phyloP scores from a whole-genome alignment of 805 yeast genomes.

The Candida adriatica region DNA sequence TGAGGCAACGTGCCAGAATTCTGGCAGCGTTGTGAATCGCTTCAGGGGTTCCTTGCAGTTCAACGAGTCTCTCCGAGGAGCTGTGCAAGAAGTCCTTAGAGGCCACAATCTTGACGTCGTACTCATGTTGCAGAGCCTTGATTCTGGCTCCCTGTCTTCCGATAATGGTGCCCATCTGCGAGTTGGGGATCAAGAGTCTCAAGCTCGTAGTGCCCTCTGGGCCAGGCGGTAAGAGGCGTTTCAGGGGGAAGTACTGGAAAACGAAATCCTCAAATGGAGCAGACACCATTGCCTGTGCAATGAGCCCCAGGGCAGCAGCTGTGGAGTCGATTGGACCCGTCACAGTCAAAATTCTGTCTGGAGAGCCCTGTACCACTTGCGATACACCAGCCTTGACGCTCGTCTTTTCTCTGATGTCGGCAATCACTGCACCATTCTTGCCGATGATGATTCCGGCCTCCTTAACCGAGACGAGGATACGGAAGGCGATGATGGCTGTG shows the following conservation, averaged over 20 bases:
- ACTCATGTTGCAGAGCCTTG: conserved; percentile 65
- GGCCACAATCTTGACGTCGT: conserved; percentile 75
- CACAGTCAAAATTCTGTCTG: conserved; percentile 76
- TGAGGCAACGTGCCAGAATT: conserved; percentile 60
- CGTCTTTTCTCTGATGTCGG: conserved; percentile 66
- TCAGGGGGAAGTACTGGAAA: conserved; percentile 52
- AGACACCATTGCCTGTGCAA: conserved; percentile 58
- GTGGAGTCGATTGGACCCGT: conserved; percentile 66
- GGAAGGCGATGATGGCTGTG: conserved; percentile 23
- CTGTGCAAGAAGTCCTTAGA: conserved; percentile 76
- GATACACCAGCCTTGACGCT: conserved; percentile 84
- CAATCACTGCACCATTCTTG: conserved; percentile 72
- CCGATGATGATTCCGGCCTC: conserved; percentile 93
- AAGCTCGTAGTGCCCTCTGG: conserved; percentile 48
- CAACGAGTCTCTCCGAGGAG: conserved; percentile 81
- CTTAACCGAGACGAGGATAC: conserved; percentile 67
- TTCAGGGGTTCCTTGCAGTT: conserved; percentile 72
- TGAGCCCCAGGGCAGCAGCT: conserved; percentile 61
- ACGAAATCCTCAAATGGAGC: conserved; percentile 28
- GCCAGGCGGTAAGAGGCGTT: conserved; percentile 47
- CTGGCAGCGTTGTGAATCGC: conserved; percentile 50
- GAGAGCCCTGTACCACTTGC: conserved; percentile 69
- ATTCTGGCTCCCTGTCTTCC: conserved; percentile 80
- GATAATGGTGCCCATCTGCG: conserved; percentile 83
- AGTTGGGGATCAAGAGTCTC: conserved; percentile 72